A percentile compares a stretch with the other conserved stretches of the same genome.
phyloP scores from a whole-genome alignment of 331 rosid genomes.

The Malus hybrid region DNA sequence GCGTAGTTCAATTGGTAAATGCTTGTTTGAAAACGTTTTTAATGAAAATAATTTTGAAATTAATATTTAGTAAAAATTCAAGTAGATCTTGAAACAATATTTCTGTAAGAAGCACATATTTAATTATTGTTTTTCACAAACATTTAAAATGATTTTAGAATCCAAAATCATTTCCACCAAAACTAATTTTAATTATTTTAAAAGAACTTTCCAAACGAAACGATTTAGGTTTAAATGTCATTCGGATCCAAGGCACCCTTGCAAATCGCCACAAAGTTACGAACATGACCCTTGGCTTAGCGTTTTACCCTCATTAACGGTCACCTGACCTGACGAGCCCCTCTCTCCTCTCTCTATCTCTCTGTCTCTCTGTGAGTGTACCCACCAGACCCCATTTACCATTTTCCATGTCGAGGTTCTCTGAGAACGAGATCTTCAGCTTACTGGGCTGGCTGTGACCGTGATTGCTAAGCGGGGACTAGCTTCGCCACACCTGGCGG shows the following conservation, averaged over 20 bases:
- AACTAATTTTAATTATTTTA: too few relatives aligned
- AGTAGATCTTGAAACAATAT: rapidly evolving
- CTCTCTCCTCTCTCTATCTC: constrained; percentile 6
- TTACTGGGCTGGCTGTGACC: neutral
- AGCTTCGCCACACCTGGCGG: neutral
- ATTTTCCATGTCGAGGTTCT: neutral
- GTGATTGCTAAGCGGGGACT: neutral
- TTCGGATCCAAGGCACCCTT: constrained; percentile 36
- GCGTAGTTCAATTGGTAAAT: neutral
- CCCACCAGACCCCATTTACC: neutral
- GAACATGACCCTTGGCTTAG: constrained; percentile 8
- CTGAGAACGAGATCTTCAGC: constrained; percentile 4
- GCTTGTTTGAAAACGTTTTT: too few relatives aligned
- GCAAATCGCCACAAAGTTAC: constrained; percentile 24
- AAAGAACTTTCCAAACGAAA: too few relatives aligned
- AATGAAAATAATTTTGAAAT: too few relatives aligned
- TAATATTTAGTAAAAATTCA: too few relatives aligned
- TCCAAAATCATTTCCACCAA: rapidly evolving
- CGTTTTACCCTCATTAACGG: constrained; percentile 21
- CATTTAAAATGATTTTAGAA: too few relatives aligned
- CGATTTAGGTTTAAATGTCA: neutral
- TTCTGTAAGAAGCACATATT: rapidly evolving
- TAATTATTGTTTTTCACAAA: too few relatives aligned
- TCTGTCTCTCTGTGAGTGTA: neutral
- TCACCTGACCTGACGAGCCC: constrained; percentile 8